Evolutionary conservation across 371 early-diverging fungal species (phyloP).

Genomic region (Lichtheimia ramosa): DNA sequence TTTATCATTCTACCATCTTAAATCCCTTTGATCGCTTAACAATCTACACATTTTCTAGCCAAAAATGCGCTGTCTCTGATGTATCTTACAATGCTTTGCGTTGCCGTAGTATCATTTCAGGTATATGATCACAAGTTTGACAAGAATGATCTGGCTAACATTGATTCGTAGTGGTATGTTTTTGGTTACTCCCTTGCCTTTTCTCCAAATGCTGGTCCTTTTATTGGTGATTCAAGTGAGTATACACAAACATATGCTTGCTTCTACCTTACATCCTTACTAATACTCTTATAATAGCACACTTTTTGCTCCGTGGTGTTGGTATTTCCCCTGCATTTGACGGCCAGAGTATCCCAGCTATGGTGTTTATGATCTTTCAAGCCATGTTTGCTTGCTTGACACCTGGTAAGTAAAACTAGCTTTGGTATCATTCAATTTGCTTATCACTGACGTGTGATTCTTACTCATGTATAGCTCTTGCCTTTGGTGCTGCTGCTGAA

Average conservation of each 20-base stretch:
- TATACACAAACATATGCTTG: neutral
- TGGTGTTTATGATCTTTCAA: slow-evolving; percentile 71
- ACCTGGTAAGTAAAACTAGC: slow-evolving; percentile 30
- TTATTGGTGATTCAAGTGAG: slow-evolving; percentile 78
- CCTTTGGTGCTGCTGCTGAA: slow-evolving; percentile 84
- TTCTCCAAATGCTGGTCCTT: slow-evolving; percentile 64
- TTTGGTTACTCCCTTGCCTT: slow-evolving; percentile 87
- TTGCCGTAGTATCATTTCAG: slow-evolving; percentile 81
- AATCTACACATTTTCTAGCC: slow-evolving; percentile 14
- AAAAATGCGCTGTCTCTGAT: slow-evolving; percentile 82
- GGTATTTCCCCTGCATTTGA: slow-evolving; percentile 42
- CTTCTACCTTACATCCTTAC: no score
- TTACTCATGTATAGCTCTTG: slow-evolving; percentile 59
- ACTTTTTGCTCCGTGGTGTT: slow-evolving; percentile 48
- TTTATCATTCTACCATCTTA: no score
- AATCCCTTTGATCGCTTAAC: no score
- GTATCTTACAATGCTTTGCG: slow-evolving; percentile 74
- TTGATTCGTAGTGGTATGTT: slow-evolving; percentile 66
- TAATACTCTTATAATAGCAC: slow-evolving; percentile 26
- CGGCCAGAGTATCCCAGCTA: slow-evolving; percentile 55
- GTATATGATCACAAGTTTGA: slow-evolving; percentile 18
- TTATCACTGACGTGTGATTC: neutral
- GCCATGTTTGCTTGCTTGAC: slow-evolving; percentile 73
- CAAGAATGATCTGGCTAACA: neutral
- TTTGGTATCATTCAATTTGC: neutral